phyloP scores from a whole-genome alignment of 345 rosid species.

The Eucalyptus sp. region DNA sequence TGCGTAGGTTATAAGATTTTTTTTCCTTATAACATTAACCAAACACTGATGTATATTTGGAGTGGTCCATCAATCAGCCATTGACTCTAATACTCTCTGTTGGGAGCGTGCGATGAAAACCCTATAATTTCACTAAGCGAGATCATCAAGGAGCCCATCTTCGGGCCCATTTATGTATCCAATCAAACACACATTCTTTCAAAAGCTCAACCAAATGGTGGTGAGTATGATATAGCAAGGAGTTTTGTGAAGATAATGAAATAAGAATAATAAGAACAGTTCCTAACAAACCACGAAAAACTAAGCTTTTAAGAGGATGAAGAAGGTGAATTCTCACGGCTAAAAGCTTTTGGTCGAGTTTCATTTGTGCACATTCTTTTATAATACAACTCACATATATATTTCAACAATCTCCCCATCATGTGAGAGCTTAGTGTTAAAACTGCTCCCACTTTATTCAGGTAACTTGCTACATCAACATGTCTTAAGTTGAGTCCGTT shows the following conservation, averaged over 20 bases:
- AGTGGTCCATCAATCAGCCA: neutral
- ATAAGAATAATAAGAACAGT: neutral
- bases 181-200: neutral
- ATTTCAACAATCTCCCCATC: neutral
- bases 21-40: neutral
- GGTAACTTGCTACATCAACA: neutral
- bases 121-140: neutral
- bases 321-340: neutral
- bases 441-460: neutral
- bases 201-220: neutral
- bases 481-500: neutral
- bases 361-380: neutral
- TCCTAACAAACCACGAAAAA: neutral
- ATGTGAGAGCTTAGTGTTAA: neutral
- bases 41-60: rapidly evolving
- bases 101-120: neutral
- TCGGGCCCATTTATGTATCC: neutral
- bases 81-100: rapidly evolving
- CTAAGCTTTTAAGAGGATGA: neutral
- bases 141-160: neutral
- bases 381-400: neutral
- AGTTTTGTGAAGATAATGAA: neutral
- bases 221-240: neutral
- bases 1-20: neutral
- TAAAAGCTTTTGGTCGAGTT: neutral